These are phyloP conservation scores for Fusarium miscanthi DNA, from an alignment of 2,329 filamentous ascomycete species.

Conservation along the genomic window DNA sequence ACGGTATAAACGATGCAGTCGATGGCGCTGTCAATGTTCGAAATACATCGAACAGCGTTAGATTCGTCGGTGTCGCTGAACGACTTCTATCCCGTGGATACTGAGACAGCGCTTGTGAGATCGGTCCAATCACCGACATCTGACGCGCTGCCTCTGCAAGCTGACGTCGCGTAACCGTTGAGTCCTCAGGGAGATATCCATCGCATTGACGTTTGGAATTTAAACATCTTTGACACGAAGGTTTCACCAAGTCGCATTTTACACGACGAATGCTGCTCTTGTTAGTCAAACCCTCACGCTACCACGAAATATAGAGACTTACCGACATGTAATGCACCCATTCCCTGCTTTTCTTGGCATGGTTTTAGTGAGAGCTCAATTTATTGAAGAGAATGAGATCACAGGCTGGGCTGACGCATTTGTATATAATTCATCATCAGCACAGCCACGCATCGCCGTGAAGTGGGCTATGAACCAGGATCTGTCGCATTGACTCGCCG, in stretches of 20 bases:
- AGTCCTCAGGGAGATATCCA: conserved; percentile 45
- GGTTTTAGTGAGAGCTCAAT: accelerated
- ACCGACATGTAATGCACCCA: conserved; percentile 45
- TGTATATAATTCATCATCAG: background rate
- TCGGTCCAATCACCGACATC: conserved; percentile 47
- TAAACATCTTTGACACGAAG: conserved; percentile 45
- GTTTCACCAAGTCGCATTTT: conserved; percentile 51
- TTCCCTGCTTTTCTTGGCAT: conserved; percentile 44
- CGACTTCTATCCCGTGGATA: conserved; percentile 25
- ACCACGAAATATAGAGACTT: background rate
- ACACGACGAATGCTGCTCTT: conserved; percentile 49
- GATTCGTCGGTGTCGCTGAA: conserved; percentile 19
- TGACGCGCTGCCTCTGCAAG: conserved; percentile 45
- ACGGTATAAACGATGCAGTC: conserved; percentile 45
- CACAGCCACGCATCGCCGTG: conserved; percentile 20
- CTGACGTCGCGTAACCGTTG: conserved; percentile 47
- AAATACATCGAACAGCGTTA: conserved; percentile 51
- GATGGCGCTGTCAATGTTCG: conserved; percentile 47
- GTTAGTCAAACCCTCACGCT: background rate
- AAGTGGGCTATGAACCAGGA: background rate
- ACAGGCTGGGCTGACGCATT: background rate
- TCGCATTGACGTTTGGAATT: conserved; percentile 48
- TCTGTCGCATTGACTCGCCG: background rate
- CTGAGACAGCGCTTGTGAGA: conserved; percentile 38
- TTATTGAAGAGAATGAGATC: background rate